Evolutionary conservation across 257 asterid genomes (phyloP), one percentile per base, ranked within the genome.

Genomic region (Catharanthus roseus): DNA sequence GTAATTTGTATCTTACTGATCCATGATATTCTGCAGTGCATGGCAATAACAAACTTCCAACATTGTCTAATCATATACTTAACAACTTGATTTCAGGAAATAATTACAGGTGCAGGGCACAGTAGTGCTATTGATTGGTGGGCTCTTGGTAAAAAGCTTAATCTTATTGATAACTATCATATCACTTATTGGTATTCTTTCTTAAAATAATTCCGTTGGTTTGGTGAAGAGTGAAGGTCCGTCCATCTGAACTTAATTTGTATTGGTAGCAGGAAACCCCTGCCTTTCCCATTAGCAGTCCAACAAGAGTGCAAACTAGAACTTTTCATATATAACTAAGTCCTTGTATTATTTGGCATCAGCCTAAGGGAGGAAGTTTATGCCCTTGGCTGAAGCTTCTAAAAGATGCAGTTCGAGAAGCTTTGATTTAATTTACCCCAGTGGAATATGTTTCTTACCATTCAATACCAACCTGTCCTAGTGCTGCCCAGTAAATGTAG

Each of bases 101-200:
- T 91, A 84, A 89, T 93, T 65, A 91, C 95, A 9, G 97, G 97
- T 54, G 87, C 83, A 77, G 96, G 95, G 68, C 97, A 93, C 81
- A 91, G 92, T 62, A 87, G 97, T 81, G 99, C 99, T 29, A 89
- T 91, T 63, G 99, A 93, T 78, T 93, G 99, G 99, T 93, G 99
- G 99, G 92, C 96, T 80, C 86, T 93, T 73, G 99, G 99, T 93
- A 86, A 78, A 96, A 72, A 62, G 26, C n/a, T n/a, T n/a, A n/a
- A n/a, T n/a, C n/a, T n/a, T n/a, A n/a, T n/a, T n/a, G n/a, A n/a
- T n/a, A n/a, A 31, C 6, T 28, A n/a, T 69, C 23, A 1, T 16
- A 42, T 23, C n/a, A 49, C 65, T 28, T 60, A 39, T 3, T 28
- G 41, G 23, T 29, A 60, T 29, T 28, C 4, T 26, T 12, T 26